phyloP scores from a whole-genome alignment of 1,284 basidiomycete species.

The Moesziomyces parantarcticus region DNA sequence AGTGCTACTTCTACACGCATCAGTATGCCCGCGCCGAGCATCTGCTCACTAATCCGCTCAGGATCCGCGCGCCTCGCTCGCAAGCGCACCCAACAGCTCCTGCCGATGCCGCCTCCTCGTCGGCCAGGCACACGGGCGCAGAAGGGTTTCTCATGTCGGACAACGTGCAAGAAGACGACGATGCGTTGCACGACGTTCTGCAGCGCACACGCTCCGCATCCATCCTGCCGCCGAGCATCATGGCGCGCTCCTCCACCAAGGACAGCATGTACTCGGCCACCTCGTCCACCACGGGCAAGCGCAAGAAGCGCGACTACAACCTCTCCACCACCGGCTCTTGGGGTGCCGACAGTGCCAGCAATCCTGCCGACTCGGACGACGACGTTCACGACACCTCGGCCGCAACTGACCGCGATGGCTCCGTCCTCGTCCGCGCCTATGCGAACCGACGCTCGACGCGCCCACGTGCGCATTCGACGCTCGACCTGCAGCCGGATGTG shows the following conservation, averaged over 20 bases:
- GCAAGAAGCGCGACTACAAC: slow-evolving; percentile 58
- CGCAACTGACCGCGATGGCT: slow-evolving; percentile 7
- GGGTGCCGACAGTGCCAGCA: slow-evolving; percentile 17
- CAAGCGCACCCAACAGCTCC: not conserved
- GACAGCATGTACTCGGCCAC: slow-evolving; percentile 36
- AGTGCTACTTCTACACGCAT: slow-evolving; percentile 93
- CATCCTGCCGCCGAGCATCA: slow-evolving; percentile 49
- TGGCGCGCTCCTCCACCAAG: slow-evolving; percentile 41
- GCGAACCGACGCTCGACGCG: not conserved
- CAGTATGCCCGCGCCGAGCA: slow-evolving; percentile 94
- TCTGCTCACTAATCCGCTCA: slow-evolving; percentile 84
- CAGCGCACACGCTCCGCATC: slow-evolving; percentile 45
- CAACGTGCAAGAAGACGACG: slow-evolving; percentile 42
- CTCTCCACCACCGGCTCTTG: slow-evolving; percentile 55
- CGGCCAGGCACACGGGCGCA: slow-evolving; percentile 31
- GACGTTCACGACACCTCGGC: slow-evolving; percentile 19
- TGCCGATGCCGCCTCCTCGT: slow-evolving; percentile 3
- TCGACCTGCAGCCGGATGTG: slow-evolving; percentile 40
- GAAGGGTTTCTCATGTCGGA: slow-evolving; percentile 30
- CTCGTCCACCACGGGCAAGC: slow-evolving; percentile 45
- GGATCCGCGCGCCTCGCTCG: slow-evolving; percentile 30
- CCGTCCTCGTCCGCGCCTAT: slow-evolving; percentile 7
- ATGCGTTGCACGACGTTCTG: slow-evolving; percentile 50
- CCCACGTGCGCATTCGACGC: not conserved
- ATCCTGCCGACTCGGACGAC: slow-evolving; percentile 17